These are phyloP conservation scores for Phytomonas francai DNA, from an alignment of 208 protist species.

Conservation along the genomic window DNA sequence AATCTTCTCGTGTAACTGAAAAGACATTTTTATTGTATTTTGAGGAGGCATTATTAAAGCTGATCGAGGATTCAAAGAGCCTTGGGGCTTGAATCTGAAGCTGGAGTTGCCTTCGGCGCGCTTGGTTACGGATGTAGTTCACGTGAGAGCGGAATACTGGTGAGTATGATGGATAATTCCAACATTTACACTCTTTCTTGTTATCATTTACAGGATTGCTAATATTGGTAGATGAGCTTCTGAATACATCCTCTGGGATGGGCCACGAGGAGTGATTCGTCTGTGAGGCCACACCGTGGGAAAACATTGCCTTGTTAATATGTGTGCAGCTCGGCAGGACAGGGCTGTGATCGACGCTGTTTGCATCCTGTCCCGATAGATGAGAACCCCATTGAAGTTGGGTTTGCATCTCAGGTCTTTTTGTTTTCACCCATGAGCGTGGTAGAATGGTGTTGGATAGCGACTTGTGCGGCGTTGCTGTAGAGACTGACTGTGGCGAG, in stretches of 20 bases:
- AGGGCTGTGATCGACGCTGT: background rate
- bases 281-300: background rate
- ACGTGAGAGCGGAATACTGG: background rate
- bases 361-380: background rate
- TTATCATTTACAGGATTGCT: background rate
- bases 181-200: background rate
- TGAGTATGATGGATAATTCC: background rate
- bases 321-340: background rate
- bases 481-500: background rate
- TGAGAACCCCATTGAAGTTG: background rate
- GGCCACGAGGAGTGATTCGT: background rate
- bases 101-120: background rate
- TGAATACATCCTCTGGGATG: background rate
- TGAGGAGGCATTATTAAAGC: background rate
- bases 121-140: background rate
- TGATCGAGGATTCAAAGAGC: background rate
- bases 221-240: background rate
- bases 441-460: background rate
- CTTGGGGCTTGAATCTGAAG: background rate
- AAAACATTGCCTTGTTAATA: background rate
- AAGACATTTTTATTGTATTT: background rate
- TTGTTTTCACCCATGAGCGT: background rate
- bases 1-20: background rate
- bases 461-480: background rate
- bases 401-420: background rate